Evolutionary conservation across 768 basidiomycete species (phyloP).

Genomic region (Hirschioporus abietinus): DNA sequence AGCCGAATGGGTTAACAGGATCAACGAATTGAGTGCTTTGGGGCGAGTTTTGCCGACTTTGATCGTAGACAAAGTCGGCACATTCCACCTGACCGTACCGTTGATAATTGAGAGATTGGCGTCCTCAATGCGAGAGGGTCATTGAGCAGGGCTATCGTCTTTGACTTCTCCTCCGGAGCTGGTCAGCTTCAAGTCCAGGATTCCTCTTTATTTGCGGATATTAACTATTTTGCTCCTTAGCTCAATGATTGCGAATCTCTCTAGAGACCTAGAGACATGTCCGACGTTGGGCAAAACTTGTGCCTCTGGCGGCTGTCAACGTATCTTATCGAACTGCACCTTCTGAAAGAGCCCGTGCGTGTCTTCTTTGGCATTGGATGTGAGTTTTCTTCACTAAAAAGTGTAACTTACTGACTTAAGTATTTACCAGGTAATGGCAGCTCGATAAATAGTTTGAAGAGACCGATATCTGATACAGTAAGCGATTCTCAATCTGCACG

Average conservation of each 20-base stretch:
- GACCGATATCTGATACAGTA: background rate
- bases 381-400: conserved; percentile 12
- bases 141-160: conserved; percentile 36
- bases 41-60: conserved; percentile 31
- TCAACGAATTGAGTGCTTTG: conserved; percentile 30
- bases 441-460: background rate
- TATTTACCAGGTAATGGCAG: background rate
- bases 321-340: background rate
- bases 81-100: conserved; percentile 33
- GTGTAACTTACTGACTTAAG: background rate
- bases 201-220: background rate
- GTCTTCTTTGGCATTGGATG: conserved; percentile 18
- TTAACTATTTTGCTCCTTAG: background rate
- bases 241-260: background rate
- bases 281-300: background rate
- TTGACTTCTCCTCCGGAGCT: conserved; percentile 45
- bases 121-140: conserved; percentile 31
- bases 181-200: conserved; percentile 20
- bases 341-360: background rate
- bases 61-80: conserved; percentile 31
- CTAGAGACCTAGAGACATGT: background rate
- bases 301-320: background rate
- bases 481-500: background rate
- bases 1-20: no score
- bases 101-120: conserved; percentile 34